Percentiles rank a stretch among this genome's conserved stretches.
Evolutionary conservation across 768 basidiomycete genomes (phyloP).

Genomic region (Tulasnella sp.): DNA sequence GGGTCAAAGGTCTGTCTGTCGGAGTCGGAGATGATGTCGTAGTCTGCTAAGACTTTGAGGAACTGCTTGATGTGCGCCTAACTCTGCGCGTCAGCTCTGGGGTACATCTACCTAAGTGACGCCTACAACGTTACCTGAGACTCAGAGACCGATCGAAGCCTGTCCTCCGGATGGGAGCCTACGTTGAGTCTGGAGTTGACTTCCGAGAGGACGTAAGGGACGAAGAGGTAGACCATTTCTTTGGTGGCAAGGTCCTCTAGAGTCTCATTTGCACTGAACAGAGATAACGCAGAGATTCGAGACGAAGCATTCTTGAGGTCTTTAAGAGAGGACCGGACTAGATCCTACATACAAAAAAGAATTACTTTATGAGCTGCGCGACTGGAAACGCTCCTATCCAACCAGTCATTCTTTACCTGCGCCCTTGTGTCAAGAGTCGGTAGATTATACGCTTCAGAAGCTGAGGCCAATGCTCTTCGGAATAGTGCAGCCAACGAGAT

Average conservation of each 20-base stretch:
- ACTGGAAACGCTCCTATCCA: background rate
- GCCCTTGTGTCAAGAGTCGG: conserved; percentile 36
- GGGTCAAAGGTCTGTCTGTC: conserved; percentile 47
- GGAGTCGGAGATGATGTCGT: conserved; percentile 50
- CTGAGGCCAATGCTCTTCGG: conserved; percentile 28
- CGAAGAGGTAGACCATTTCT: conserved; percentile 63
- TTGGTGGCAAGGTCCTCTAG: conserved; percentile 72
- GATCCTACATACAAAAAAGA: conserved; percentile 33
- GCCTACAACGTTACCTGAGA: conserved; percentile 48
- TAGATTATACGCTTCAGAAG: conserved; percentile 29
- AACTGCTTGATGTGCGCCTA: no score
- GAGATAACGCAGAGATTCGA: conserved; percentile 45
- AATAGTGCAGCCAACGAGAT: conserved; percentile 32
- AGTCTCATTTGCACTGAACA: conserved; percentile 77
- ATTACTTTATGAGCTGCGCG: conserved; percentile 13
- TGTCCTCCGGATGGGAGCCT: conserved; percentile 38
- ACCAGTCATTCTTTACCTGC: conserved; percentile 27
- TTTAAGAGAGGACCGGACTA: conserved; percentile 41
- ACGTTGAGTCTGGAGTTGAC: conserved; percentile 49
- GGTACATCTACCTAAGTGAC: no score
- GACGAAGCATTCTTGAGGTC: conserved; percentile 45
- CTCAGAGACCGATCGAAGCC: conserved; percentile 43
- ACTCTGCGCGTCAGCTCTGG: no score
- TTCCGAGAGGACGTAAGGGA: conserved; percentile 58
- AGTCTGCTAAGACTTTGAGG: conserved; percentile 33